A percentile compares a stretch with the other conserved stretches of the same genome.
Conservation (phyloP, 2,329 filamentous ascomycete species). For the Parafenestella ontariensis region DNA sequence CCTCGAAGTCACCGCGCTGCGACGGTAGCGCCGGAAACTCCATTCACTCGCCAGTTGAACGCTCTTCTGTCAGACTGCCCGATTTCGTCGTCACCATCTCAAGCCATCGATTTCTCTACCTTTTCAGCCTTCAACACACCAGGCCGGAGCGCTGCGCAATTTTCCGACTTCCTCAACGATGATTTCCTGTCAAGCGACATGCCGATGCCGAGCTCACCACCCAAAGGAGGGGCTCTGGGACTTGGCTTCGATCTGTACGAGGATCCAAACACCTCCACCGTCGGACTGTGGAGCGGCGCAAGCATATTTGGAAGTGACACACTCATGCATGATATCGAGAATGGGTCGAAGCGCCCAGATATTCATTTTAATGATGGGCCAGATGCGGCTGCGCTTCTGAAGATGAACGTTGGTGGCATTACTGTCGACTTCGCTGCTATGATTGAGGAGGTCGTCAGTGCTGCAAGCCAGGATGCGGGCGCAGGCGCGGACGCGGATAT, state of each 20-base stretch:
- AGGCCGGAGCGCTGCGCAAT: slow-evolving; percentile 30
- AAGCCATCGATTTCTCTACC: slow-evolving; percentile 45
- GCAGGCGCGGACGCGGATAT: slow-evolving; percentile 9
- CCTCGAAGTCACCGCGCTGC: slow-evolving; percentile 44
- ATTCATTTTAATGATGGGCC: slow-evolving; percentile 11
- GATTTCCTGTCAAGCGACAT: slow-evolving; percentile 48
- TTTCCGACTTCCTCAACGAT: slow-evolving; percentile 38
- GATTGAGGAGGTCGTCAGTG: slow-evolving; percentile 47
- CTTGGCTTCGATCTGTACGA: slow-evolving; percentile 47
- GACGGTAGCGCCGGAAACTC: slow-evolving; percentile 54
- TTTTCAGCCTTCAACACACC: slow-evolving; percentile 43
- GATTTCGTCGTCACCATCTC: slow-evolving; percentile 42
- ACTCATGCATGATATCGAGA: slow-evolving; percentile 27
- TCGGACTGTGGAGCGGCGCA: slow-evolving; percentile 42
- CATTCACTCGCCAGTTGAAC: slow-evolving; percentile 68
- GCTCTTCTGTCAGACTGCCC: slow-evolving; percentile 60
- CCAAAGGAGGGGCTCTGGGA: slow-evolving; percentile 26
- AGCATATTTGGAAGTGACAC: slow-evolving; percentile 44
- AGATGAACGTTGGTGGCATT: slow-evolving; percentile 38
- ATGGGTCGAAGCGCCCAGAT: slow-evolving; percentile 9
- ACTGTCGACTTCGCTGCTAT: slow-evolving; percentile 46
- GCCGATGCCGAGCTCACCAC: slow-evolving; percentile 46
- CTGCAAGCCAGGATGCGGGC: slow-evolving; percentile 21
- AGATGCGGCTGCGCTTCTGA: slow-evolving; percentile 22
- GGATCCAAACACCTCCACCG: slow-evolving; percentile 44